These are phyloP conservation scores for Aspergillus fructus DNA, from an alignment of 2,329 filamentous ascomycete genomes.

Conservation along the genomic window DNA sequence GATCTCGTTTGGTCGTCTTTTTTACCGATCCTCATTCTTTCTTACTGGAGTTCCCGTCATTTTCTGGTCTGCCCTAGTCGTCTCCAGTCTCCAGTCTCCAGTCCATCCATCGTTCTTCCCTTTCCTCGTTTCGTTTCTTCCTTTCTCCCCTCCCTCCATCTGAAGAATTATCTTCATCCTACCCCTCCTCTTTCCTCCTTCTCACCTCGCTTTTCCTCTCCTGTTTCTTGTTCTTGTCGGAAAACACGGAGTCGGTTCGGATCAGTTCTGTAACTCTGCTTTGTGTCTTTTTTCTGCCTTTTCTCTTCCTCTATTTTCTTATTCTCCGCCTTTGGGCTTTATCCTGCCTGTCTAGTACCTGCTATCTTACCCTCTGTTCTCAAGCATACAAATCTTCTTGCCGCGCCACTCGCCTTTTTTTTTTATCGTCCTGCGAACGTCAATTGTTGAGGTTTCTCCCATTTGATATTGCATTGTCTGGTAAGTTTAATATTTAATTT, in stretches of 20 bases:
- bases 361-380: conserved; percentile 20
- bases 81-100: conserved; percentile 5
- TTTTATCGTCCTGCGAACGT: conserved; percentile 12
- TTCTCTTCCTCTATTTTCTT: conserved; percentile 21
- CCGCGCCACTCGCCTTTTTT: conserved; percentile 18
- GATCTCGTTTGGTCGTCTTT: conserved; percentile 23
- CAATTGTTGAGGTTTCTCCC: conserved; percentile 16
- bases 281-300: conserved; percentile 21
- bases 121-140: conserved; percentile 19
- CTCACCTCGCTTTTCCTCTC: conserved; percentile 13
- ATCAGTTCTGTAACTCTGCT: conserved; percentile 24
- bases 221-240: conserved; percentile 27
- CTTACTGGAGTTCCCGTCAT: conserved; percentile 17
- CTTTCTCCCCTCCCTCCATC: conserved; percentile 19
- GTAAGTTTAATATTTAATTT: conserved; percentile 17
- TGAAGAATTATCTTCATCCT: conserved; percentile 24
- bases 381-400: conserved; percentile 22
- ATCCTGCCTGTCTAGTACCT: conserved; percentile 24
- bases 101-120: conserved; percentile 19
- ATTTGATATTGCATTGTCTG: conserved; percentile 24
- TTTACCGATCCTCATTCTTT: conserved; percentile 12
- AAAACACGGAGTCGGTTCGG: conserved; percentile 31
- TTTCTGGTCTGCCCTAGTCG: conserved; percentile 23
- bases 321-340: conserved; percentile 27
- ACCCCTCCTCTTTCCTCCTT: conserved; percentile 19